Evolutionary conservation across 2,329 filamentous ascomycete species (phyloP).

Genomic region (Tolypocladium ophioglossoides): DNA sequence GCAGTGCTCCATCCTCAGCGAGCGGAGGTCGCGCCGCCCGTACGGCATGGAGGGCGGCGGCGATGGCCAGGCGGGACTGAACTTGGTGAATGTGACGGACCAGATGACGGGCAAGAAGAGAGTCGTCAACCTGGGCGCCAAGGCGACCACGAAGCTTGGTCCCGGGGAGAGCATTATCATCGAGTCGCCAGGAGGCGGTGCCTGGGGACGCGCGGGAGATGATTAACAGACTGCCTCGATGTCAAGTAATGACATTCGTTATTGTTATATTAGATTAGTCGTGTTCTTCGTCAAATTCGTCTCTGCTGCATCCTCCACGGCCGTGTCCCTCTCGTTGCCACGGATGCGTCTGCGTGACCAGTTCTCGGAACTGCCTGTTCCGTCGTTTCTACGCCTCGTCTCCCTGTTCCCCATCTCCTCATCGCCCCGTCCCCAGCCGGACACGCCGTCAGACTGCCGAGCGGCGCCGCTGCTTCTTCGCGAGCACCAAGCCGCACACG

Average conservation of each 20-base stretch:
- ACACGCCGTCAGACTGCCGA: not conserved
- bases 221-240: not conserved
- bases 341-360: not conserved
- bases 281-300: not conserved
- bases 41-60: slow-evolving; percentile 66
- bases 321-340: not conserved
- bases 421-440: too few species aligned
- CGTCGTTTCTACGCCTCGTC: not conserved
- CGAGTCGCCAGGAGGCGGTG: slow-evolving; percentile 51
- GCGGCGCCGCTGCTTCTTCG: slow-evolving; percentile 9
- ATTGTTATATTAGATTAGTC: not conserved
- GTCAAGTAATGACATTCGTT: not conserved
- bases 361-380: not conserved
- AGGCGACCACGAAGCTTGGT: slow-evolving; percentile 48
- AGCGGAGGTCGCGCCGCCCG: slow-evolving; percentile 61
- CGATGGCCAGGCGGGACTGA: slow-evolving; percentile 57
- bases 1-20: slow-evolving; percentile 68
- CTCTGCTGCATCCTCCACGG: not conserved
- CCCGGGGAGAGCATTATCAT: slow-evolving; percentile 51
- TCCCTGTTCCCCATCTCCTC: too few species aligned
- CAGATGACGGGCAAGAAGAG: slow-evolving; percentile 13
- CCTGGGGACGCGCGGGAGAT: slow-evolving; percentile 34
- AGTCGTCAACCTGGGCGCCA: slow-evolving; percentile 46
- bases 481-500: slow-evolving; percentile 52
- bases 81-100: slow-evolving; percentile 22